Percentiles rank a stretch among this genome's conserved stretches.
Evolutionary conservation across 2,329 filamentous ascomycete species (phyloP).

Genomic region (Monilinia fructicola): DNA sequence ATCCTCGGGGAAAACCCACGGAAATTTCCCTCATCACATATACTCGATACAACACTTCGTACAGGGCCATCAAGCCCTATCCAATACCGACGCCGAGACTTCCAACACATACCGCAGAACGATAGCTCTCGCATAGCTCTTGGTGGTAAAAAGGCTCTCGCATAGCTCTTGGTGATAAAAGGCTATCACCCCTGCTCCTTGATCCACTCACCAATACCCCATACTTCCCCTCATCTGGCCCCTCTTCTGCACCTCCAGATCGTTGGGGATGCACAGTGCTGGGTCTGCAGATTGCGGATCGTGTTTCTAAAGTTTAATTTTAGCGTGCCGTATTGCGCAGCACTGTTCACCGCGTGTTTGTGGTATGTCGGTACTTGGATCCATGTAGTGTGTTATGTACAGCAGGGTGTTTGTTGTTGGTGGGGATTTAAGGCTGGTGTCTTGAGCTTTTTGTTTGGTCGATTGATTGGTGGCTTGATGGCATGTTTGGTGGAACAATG

Average conservation of each 20-base stretch:
- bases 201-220: too few relatives aligned
- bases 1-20: background rate
- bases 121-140: too few relatives aligned
- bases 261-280: background rate
- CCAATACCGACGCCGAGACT: too few relatives aligned
- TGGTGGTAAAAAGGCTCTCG: too few relatives aligned
- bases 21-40: background rate
- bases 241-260: background rate
- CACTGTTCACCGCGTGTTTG: slow-evolving; percentile 2
- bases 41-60: too few relatives aligned
- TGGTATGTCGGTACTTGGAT: background rate
- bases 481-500: too few relatives aligned
- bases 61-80: background rate
- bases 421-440: too few relatives aligned
- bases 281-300: background rate
- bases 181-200: too few relatives aligned
- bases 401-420: background rate
- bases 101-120: too few relatives aligned
- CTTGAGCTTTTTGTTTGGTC: too few relatives aligned
- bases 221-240: background rate
- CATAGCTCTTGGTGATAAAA: too few relatives aligned
- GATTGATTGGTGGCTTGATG: background rate
- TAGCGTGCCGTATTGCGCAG: background rate
- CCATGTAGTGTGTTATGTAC: background rate
- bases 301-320: background rate